These are phyloP conservation scores for Chrysanthemum lavandulifolium DNA, from an alignment of 129 eudicot species.

Conservation along the genomic window DNA sequence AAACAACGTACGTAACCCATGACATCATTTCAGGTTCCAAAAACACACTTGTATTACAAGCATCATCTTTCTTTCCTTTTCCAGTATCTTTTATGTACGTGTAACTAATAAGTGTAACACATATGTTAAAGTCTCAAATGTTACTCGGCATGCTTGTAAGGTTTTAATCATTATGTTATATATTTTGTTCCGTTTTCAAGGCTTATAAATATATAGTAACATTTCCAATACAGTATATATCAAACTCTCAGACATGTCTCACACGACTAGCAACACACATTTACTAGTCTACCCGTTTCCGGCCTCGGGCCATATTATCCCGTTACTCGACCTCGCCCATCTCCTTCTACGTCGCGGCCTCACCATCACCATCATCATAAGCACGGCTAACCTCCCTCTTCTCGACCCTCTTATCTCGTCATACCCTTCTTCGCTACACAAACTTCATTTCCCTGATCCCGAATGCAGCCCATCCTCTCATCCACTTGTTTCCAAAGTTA, in stretches of 20 bases:
- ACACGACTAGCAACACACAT: constrained; percentile 39
- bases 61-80: no score
- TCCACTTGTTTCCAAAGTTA: constrained; percentile 7
- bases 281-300: constrained; percentile 70
- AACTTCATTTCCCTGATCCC: constrained; percentile 44
- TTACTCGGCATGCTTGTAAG: no score
- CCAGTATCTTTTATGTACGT: no score
- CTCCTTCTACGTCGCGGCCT: constrained; percentile 51
- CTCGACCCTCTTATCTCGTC: constrained; percentile 49
- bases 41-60: no score
- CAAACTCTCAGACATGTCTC: background rate
- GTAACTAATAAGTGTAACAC: no score
- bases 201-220: no score
- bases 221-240: no score
- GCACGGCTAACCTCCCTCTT: constrained; percentile 49
- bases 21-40: no score
- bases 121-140: no score
- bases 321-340: constrained; percentile 69
- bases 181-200: no score
- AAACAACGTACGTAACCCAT: no score
- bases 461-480: constrained; percentile 44
- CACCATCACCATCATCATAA: constrained; percentile 57
- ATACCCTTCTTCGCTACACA: constrained; percentile 48
- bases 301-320: constrained; percentile 70
- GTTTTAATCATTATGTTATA: no score